Base-by-base conservation (phyloP, 2,329 filamentous ascomycete species). In the Hypomyces rosellus region DNA sequence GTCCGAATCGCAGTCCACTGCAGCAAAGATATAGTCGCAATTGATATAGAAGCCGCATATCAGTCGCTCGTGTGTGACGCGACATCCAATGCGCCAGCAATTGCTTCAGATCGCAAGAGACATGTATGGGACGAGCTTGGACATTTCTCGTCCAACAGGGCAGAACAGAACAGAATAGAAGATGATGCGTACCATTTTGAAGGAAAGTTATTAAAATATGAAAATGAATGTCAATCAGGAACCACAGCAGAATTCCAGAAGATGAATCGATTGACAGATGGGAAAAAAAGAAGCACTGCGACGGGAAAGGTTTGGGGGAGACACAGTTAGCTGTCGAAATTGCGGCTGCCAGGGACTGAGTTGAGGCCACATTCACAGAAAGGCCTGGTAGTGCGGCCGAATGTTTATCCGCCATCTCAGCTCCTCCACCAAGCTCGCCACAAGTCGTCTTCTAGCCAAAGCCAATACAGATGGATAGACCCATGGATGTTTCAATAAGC, bases 291-390 rank as follows among this genome's bases (percentile, higher is more conserved):
- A 55, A 57, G 56, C 59, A 56, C 48, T 50, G 46, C 38, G 45
- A 49, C 25, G 30, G 46, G 42, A 44, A 52, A 46, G 59, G 57
- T 52, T 52, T 30, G 25, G 50, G 54, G 56, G 52, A 52, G 57
- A 43, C 48, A 42, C 45, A 44, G 39, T 22, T 41, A 54, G 54
- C 52, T 59, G 57, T 51, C 48, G 55, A 64, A 62, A 62, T 61
- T 61, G 57, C 59, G 57, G 61, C 55, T 53, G 9, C 54, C 52
- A 52, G 57, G 58, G 54, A 53, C 54, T 56, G 59, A 69, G 65
- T 71, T 71, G 64, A 72, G 69, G 69, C 69, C 69, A 72, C 69
- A 66, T 70, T 70, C 69, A 57, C 68, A 67, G 63, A 69, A 68
- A 63, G 55, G 40, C 41, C 54, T 54, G 53, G 56, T 30, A 30